Percentiles rank a stretch among this genome's conserved stretches.
Evolutionary conservation across 768 basidiomycete genomes (phyloP).

Genomic region (Lepiota brunneoincarnata): DNA sequence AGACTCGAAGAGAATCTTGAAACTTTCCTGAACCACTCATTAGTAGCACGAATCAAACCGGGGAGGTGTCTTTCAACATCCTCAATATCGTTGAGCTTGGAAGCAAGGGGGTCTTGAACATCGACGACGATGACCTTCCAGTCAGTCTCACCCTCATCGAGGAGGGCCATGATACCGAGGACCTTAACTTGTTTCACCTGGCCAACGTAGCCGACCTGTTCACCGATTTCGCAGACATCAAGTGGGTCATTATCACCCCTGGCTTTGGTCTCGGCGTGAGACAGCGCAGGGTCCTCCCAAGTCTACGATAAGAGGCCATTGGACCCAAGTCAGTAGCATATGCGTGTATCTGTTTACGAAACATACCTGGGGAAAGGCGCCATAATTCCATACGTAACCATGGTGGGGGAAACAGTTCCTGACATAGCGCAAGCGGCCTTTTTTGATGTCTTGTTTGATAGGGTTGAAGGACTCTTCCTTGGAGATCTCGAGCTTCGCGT

Average conservation of each 20-base stretch:
- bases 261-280: slow-evolving; percentile 97
- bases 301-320: slow-evolving; percentile 52
- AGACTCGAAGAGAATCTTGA: neutral
- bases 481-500: slow-evolving; percentile 99
- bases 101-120: slow-evolving; percentile 90
- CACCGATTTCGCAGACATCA: slow-evolving; percentile 99
- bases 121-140: slow-evolving; percentile 99
- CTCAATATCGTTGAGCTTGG: slow-evolving; percentile 97
- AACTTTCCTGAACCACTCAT: slow-evolving; percentile 94
- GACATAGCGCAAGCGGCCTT: slow-evolving; percentile 92
- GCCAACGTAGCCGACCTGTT: slow-evolving; percentile 94
- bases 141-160: slow-evolving; percentile 99
- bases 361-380: slow-evolving; percentile 94
- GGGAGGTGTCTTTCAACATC: slow-evolving; percentile 98
- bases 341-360: neutral
- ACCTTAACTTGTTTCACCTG: slow-evolving; percentile 99
- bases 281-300: slow-evolving; percentile 91
- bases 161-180: slow-evolving; percentile 98
- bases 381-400: slow-evolving; percentile 99
- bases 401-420: slow-evolving; percentile 99
- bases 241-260: slow-evolving; percentile 99
- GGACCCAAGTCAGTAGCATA: neutral
- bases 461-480: slow-evolving; percentile 99
- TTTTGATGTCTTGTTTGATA: slow-evolving; percentile 99
- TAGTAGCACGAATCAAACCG: slow-evolving; percentile 93